Evolutionary conservation across 495 filamentous ascomycete genomes (phyloP).

Genomic region (Penicillium argentinense): DNA sequence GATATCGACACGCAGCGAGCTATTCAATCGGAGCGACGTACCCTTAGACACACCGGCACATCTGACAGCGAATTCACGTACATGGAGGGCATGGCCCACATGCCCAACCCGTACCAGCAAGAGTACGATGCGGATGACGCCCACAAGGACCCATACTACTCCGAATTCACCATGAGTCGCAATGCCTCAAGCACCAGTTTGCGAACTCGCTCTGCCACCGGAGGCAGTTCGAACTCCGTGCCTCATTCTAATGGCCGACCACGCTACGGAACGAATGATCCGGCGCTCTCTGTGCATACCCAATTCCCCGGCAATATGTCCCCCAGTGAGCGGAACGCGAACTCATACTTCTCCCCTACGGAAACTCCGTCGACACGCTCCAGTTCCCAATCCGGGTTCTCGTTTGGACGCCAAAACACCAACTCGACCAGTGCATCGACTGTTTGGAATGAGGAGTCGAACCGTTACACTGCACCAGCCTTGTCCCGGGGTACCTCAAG

Average conservation of each 20-base stretch:
- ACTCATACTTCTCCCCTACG: conserved; percentile 90
- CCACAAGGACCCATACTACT: conserved; percentile 43
- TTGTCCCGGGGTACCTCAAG: conserved; percentile 75
- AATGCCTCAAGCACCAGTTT: conserved; percentile 81
- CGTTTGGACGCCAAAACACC: conserved; percentile 71
- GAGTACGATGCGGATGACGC: conserved; percentile 81
- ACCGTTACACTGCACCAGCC: conserved; percentile 84
- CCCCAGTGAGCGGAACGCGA: conserved; percentile 53
- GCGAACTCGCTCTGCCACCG: conserved; percentile 75
- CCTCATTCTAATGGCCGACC: conserved; percentile 53
- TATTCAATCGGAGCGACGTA: conserved; percentile 47
- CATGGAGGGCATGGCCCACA: conserved; percentile 61
- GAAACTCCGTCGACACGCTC: conserved; percentile 87
- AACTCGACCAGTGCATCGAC: conserved; percentile 53
- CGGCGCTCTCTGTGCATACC: conserved; percentile 72
- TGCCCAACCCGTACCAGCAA: conserved; percentile 78
- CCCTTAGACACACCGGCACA: conserved; percentile 53
- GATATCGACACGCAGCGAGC: conserved; percentile 51
- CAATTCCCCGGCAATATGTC: conserved; percentile 55
- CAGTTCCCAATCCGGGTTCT: conserved; percentile 72
- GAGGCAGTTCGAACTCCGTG: conserved; percentile 58
- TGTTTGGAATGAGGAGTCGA: conserved; percentile 63
- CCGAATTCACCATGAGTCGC: conserved; percentile 61
- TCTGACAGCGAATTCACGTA: conserved; percentile 78
- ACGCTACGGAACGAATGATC: conserved; percentile 65